phyloP scores from a whole-genome alignment of 805 yeast species.

The Sugiyamaella americana region DNA sequence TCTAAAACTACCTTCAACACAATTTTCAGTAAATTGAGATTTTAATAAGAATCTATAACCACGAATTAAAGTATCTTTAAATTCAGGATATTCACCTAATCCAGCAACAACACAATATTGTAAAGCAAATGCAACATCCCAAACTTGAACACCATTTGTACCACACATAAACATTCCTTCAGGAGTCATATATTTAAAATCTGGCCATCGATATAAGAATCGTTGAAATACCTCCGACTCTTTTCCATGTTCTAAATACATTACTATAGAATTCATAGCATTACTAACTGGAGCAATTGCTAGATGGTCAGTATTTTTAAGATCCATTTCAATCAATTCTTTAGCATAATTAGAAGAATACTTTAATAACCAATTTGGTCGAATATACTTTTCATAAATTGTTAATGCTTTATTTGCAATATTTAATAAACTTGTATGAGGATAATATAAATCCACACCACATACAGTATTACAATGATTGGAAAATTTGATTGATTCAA shows the following conservation, averaged over 20 bases:
- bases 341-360: constrained; percentile 48
- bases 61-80: constrained; percentile 52
- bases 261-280: constrained; percentile 73
- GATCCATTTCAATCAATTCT: constrained; percentile 65
- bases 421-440: constrained; percentile 70
- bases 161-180: constrained; percentile 94
- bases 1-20: constrained; percentile 70
- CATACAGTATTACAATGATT: constrained; percentile 77
- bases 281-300: constrained; percentile 93
- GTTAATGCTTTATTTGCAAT: constrained; percentile 53
- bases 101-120: constrained; percentile 81
- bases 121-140: constrained; percentile 92
- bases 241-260: constrained; percentile 62
- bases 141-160: constrained; percentile 93
- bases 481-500: constrained; percentile 58
- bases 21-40: constrained; percentile 80
- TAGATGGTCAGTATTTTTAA: constrained; percentile 68
- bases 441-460: constrained; percentile 89
- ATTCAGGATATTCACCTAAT: constrained; percentile 61
- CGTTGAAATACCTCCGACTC: constrained; percentile 55
- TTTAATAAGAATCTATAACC: constrained; percentile 68
- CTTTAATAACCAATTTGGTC: constrained; percentile 69
- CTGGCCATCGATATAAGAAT: constrained; percentile 57
- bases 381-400: constrained; percentile 58
- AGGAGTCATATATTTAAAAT: constrained; percentile 75